Base-by-base conservation (phyloP, 768 basidiomycete genomes). In the Leucosporidium yakuticum region DNA sequence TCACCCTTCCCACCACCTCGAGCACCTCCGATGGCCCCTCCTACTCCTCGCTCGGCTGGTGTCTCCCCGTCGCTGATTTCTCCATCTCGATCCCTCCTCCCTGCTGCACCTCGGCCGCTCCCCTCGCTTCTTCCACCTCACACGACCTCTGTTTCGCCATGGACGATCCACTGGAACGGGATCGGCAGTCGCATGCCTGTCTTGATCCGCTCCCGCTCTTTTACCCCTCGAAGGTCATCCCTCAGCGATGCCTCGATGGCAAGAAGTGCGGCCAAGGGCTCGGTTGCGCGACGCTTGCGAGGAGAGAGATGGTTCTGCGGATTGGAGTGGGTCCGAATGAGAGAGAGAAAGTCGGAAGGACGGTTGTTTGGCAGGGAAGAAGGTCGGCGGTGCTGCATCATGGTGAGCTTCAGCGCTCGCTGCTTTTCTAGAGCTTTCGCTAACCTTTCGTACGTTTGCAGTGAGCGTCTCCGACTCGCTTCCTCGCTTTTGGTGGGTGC, bases 281-380 rank as follows among this genome's bases (percentile, higher is more conserved):
- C 2, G 54, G 55, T 5, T 71, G 70, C 47, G 66, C 63, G 20
- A 64, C 50, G 74, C 86, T 95, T 51, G 82, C 87, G 20, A 76
- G 81, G 23, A 81, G 89, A 66, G 81, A 85, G 76, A 84, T 86
- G 72, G 87, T 95, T 78, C 89, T 95, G 0, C 85, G 88, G n/a
- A 25, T 71, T 14, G 39, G 48, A 2, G 62, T 68, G 79, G 81
- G 79, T 36, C 39, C 39, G 39, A 44, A 44, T 44, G 85, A 84
- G 71, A 89, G 88, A 73, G 82, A 82, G 8, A 78, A 71, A 12
- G 82, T 87, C 6, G 89, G 90, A 76, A 80, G 79, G 23, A 84
- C 85, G 64, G 90, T 90, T 75, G 73, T 85, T 36, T 82, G 84
- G 68, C 87, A 91, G 75, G 83, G 83, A 1, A 83, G 82, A 73